Conservation (phyloP, 202 grass and related monocot species). For the Setaria italica region DNA sequence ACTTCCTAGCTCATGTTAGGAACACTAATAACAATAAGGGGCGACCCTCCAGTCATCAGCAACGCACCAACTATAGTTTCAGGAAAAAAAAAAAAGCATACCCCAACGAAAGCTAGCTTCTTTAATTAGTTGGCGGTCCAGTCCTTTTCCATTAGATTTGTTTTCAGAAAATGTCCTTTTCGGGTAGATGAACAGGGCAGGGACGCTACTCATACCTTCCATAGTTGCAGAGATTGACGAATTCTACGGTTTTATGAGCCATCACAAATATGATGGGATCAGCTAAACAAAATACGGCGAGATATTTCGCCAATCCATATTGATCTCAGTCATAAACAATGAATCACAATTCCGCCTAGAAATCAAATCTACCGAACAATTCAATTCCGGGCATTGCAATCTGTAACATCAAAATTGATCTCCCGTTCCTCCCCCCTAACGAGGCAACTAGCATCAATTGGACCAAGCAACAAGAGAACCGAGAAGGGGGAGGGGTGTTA, state of each 20-base stretch:
- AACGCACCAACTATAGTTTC: background rate
- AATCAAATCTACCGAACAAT: background rate
- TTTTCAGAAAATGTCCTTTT: background rate
- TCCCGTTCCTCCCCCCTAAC: background rate
- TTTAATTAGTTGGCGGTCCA: constrained; percentile 32
- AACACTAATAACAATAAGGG: constrained; percentile 5
- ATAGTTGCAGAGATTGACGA: background rate
- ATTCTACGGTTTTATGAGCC: background rate
- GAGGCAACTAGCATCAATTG: background rate
- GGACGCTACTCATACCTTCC: background rate
- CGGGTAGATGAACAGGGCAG: constrained; percentile 21
- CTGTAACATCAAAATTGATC: constrained; percentile 14
- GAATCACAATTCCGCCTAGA: background rate
- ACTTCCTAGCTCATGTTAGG: background rate
- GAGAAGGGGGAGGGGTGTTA: background rate
- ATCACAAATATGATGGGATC: too few species aligned
- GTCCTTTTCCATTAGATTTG: background rate
- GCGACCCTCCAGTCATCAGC: background rate
- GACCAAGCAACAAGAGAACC: background rate
- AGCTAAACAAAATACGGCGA: background rate
- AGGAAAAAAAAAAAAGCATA: background rate
- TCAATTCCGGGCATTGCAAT: background rate
- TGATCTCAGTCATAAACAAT: background rate
- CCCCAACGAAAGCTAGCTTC: constrained; percentile 7
- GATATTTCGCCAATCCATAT: background rate